A percentile compares a stretch with the other conserved stretches of the same genome.
phyloP scores from a whole-genome alignment of 108 stramenopile genomes.

The Pseudonitzschia pungens region DNA sequence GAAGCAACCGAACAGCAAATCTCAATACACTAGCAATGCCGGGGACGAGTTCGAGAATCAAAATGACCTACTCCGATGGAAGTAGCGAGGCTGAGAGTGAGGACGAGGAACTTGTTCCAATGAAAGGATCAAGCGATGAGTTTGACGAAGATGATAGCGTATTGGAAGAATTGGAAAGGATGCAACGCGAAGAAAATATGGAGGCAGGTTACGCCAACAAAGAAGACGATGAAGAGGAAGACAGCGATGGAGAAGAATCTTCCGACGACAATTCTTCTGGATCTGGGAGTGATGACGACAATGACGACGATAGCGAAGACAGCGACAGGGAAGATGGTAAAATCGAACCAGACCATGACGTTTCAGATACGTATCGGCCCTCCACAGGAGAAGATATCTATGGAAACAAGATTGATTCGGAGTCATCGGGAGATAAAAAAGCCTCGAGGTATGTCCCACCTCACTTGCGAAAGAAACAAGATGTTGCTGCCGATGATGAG shows the following conservation, averaged over 20 bases:
- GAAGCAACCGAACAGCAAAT: conserved; percentile 1
- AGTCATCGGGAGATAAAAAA: conserved; percentile 11
- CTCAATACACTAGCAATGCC: neutral
- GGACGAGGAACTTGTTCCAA: conserved; percentile 43
- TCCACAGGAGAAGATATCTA: conserved; percentile 92
- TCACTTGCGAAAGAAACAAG: conserved; percentile 57
- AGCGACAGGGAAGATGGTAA: conserved; percentile 23
- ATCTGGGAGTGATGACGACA: conserved; percentile 13
- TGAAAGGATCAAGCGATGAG: conserved; percentile 36
- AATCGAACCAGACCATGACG: conserved; percentile 54
- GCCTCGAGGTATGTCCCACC: conserved; percentile 83
- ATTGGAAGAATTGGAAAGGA: conserved; percentile 26
- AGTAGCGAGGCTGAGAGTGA: conserved; percentile 21
- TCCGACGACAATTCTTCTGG: neutral
- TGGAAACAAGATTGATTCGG: conserved; percentile 66
- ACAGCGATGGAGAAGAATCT: conserved; percentile 6
- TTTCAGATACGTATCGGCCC: conserved; percentile 79
- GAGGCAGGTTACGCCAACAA: neutral
- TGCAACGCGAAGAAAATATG: conserved; percentile 12
- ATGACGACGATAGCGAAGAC: conserved; percentile 15
- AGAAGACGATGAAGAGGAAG: neutral
- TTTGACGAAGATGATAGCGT: conserved; percentile 42
- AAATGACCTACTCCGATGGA: neutral
- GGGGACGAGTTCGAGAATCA: neutral
- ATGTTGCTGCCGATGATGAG: conserved; percentile 16